Conservation (phyloP, 2,329 filamentous ascomycete genomes). For the Arthroderma sp. region DNA sequence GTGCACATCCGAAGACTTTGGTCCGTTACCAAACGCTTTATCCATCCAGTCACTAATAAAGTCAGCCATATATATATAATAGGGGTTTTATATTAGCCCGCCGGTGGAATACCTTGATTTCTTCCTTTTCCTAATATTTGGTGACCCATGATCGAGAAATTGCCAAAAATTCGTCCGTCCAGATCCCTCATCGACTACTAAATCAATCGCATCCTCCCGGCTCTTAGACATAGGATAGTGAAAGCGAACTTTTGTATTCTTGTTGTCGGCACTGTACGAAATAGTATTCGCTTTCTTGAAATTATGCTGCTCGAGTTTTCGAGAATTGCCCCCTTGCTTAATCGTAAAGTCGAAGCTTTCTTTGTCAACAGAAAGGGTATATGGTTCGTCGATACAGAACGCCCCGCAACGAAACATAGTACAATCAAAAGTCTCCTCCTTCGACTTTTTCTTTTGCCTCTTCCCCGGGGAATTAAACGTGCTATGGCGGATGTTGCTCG, state of each 20-base stretch:
- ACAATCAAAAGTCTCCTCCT: constrained; percentile 1
- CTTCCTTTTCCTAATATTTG: background rate
- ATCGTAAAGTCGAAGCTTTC: background rate
- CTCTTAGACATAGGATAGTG: constrained; percentile 23
- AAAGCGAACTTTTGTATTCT: constrained; percentile 20
- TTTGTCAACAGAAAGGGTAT: constrained; percentile 2
- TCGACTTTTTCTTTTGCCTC: background rate
- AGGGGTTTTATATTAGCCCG: too few species aligned
- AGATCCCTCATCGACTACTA: constrained; percentile 29
- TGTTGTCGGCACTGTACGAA: constrained; percentile 8
- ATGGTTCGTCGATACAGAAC: background rate
- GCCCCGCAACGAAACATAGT: constrained; percentile 1
- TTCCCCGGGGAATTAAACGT: constrained; percentile 12
- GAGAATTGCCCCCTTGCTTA: background rate
- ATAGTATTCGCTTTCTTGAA: constrained; percentile 15
- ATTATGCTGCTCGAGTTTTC: background rate
- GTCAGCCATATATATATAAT: too few species aligned
- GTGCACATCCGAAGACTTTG: background rate
- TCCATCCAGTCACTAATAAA: constrained; percentile 22
- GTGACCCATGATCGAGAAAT: background rate
- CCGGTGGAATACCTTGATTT: constrained; percentile 2
- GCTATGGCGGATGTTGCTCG: constrained; percentile 22
- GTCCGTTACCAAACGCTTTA: constrained; percentile 1
- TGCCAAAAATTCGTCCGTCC: constrained; percentile 3
- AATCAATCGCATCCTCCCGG: constrained; percentile 34